Base-by-base conservation (phyloP, 192 early-diverging fungal genomes). In the Rhizophagus sp. region DNA sequence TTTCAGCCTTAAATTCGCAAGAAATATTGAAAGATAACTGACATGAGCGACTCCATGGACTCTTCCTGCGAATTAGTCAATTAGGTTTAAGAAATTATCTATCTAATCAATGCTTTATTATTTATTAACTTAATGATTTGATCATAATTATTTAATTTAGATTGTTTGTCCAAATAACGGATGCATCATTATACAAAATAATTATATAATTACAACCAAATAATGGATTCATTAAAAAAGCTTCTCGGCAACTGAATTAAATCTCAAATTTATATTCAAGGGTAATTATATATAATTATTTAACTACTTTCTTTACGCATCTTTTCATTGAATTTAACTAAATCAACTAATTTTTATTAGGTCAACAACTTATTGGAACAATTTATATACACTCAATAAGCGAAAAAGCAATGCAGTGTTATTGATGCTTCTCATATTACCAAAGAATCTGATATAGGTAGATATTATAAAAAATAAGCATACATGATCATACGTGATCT, bases 41-140 rank as follows among this genome's bases (percentile, higher is more conserved):
- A 86, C 93, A 19, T 95, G 94, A 5, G 94, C 94, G 1, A 95
- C 94, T 4, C 94, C 94, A 1, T 95, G 94, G 94, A 94, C 93
- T 4, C 81, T 95, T 12, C 94, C 94, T 1, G 92, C 94, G 34
- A n/a, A n/a, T n/a, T n/a, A n/a, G n/a, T n/a, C n/a, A 95, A 95
- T 85, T 80, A 85, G 62, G 84, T 79, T 36, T 19, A 39, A 22
- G 47, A 19, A 6, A 7, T 39, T n/a, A n/a, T n/a, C n/a, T 39
- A 27, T 9, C 7, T 19, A 6, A 41, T 41, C 5, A 8, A 41
- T 69, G 22, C 19, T 39, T 36, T n/a, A n/a, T n/a, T n/a, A n/a
- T n/a, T n/a, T n/a, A n/a, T n/a, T n/a, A n/a, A n/a, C n/a, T n/a
- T n/a, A n/a, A n/a, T n/a, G n/a, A n/a, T 27, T 69, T 15, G 17